A percentile compares a stretch with the other conserved stretches of the same genome.
Conservation (phyloP, 2,329 filamentous ascomycete species). For the Colletotrichum spinosum region DNA sequence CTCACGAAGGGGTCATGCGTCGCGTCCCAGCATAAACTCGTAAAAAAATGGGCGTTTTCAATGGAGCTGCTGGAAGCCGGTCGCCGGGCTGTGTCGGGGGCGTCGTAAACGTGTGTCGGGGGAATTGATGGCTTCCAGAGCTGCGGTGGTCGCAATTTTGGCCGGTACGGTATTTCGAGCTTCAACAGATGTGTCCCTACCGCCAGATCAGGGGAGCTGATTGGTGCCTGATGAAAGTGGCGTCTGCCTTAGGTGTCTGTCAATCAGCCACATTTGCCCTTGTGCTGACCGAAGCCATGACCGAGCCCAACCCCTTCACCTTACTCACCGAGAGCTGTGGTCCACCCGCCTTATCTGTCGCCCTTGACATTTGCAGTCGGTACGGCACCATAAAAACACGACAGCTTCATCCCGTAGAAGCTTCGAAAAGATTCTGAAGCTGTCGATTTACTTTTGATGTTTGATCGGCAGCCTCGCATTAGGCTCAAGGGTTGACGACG, state of each 20-base stretch:
- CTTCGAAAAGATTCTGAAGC: no score
- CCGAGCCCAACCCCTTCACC: background rate
- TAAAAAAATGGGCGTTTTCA: background rate
- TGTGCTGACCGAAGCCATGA: background rate
- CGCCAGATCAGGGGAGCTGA: constrained; percentile 33
- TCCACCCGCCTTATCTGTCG: background rate
- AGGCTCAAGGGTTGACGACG: no score
- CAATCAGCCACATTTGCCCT: constrained; percentile 1
- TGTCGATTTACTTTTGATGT: no score
- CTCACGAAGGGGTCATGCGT: constrained; percentile 24
- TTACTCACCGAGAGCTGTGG: background rate
- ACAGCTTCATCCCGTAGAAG: no score
- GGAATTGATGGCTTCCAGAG: constrained; percentile 39
- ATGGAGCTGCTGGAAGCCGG: constrained; percentile 36
- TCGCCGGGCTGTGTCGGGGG: constrained; percentile 20
- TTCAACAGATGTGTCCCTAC: constrained; percentile 40
- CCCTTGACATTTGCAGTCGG: no score
- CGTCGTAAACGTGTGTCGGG: constrained; percentile 29
- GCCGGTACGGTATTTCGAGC: constrained; percentile 37
- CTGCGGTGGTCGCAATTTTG: constrained; percentile 38
- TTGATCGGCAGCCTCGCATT: no score
- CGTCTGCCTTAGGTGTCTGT: constrained; percentile 28
- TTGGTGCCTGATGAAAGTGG: constrained; percentile 35
- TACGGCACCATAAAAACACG: no score
- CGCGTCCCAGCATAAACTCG: background rate